Conservation (phyloP, 768 basidiomycete species). For the Hortiboletus campestris region DNA sequence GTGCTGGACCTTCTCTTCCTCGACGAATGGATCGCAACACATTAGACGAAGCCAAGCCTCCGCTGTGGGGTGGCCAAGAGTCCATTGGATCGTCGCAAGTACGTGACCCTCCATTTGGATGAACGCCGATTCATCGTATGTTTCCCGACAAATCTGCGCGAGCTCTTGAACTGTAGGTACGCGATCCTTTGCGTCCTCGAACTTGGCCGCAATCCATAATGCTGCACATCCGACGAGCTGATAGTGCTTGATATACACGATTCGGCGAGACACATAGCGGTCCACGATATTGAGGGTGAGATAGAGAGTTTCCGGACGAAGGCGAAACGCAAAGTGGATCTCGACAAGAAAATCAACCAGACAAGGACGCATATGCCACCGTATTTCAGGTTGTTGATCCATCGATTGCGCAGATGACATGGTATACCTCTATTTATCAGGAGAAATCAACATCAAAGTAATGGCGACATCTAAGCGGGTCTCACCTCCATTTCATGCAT, state of each 20-base stretch:
- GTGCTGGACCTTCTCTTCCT: constrained; percentile 90
- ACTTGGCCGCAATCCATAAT: constrained; percentile 99
- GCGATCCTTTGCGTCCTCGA: constrained; percentile 98
- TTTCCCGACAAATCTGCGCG: constrained; percentile 91
- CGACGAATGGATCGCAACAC: constrained; percentile 70
- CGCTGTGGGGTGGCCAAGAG: constrained; percentile 93
- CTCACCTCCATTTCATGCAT: constrained; percentile 99
- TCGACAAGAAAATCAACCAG: constrained; percentile 99
- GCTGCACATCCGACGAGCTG: constrained; percentile 98
- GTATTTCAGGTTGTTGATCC: constrained; percentile 98
- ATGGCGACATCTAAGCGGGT: constrained; percentile 8
- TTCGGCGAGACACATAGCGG: constrained; percentile 96
- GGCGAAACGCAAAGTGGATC: constrained; percentile 95
- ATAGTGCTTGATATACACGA: constrained; percentile 99
- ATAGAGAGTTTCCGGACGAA: constrained; percentile 97
- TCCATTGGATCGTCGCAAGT: constrained; percentile 94
- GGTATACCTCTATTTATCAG: constrained; percentile 61
- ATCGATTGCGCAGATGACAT: constrained; percentile 93
- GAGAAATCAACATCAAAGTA: constrained; percentile 5
- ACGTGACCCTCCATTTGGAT: constrained; percentile 99
- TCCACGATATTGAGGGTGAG: constrained; percentile 99
- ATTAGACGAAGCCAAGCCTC: constrained; percentile 93
- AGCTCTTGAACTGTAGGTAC: constrained; percentile 95
- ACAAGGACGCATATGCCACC: constrained; percentile 99
- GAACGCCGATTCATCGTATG: constrained; percentile 96